Base-by-base conservation (phyloP, 2,329 filamentous ascomycete genomes). In the Cordyceps militaris region DNA sequence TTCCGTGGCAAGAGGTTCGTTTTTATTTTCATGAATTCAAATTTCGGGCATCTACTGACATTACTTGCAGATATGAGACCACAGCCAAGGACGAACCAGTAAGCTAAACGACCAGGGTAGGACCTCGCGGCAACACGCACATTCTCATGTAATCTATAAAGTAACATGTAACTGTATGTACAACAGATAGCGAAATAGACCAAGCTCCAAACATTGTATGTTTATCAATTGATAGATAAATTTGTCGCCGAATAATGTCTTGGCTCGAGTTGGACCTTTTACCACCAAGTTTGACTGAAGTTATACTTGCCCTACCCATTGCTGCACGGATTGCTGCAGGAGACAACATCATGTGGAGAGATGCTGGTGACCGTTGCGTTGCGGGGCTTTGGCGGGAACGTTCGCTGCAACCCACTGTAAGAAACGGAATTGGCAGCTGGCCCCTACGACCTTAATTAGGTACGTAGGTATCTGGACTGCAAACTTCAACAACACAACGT, bases 1-100 rank as follows among this genome's bases (percentile, higher is more conserved):
- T 99, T 99, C 78, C 84, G 94, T 74, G 94, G 94, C 65, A 99
- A 99, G 84, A 88, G 93, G 84, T 97, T 82, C 65, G 83, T 73
- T 44, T 32, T 10, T 51, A 36, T 60, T 42, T 36, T 23, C 28
- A 16, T 19, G 32, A 3, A 11, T 21, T 23, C 5, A 38, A 9
- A 26, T 49, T 13, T 16, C 10, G 38, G 47, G 28, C 6, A 36
- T 30, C 11, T 59, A 59, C 73, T 78, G 66, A 79, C 68, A 24
- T 47, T 40, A 36, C 57, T 26, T 58, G 28, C 61, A 83, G 80
- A 67, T 83, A 89, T 63, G 86, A 89, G 73, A 79, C 86, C 30
- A 82, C 79, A 5, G 80, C 71, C 51, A 84, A 79, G 67, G 76
- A 81, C 23, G 54, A 44, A 81, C 23, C 53, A 44, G n/a, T 70